Conservation (phyloP, 2,329 filamentous ascomycete species). For the Thielaviopsis populi region DNA sequence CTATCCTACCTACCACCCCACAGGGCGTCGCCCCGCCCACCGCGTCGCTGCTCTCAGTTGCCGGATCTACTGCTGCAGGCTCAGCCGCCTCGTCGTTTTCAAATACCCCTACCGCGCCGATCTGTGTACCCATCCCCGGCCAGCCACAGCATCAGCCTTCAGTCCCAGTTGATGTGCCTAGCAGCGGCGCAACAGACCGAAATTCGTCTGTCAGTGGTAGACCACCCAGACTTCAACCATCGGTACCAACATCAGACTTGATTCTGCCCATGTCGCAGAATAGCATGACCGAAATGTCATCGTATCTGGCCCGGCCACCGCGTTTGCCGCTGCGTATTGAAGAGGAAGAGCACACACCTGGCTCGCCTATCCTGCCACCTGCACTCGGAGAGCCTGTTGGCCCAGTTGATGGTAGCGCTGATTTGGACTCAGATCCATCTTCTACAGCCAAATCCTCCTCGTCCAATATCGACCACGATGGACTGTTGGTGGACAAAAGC, state of each 20-base stretch:
- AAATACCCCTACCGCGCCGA: conserved; percentile 22
- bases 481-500: conserved; percentile 58
- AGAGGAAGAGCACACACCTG: conserved; percentile 76
- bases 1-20: conserved; percentile 34
- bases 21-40: conserved; percentile 46
- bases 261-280: conserved; percentile 33
- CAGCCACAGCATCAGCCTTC: conserved; percentile 3
- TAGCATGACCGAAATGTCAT: conserved; percentile 47
- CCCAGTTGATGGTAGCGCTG: conserved; percentile 31
- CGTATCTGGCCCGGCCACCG: conserved; percentile 57
- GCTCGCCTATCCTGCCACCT: conserved; percentile 72
- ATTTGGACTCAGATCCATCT: conserved; percentile 33
- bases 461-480: conserved; percentile 56
- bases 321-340: conserved; percentile 86
- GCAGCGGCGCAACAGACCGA: conserved; percentile 8
- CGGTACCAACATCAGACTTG: conserved; percentile 11
- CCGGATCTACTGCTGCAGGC: conserved; percentile 34
- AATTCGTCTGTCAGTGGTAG: neutral
- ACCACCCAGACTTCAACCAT: conserved; percentile 12
- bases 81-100: neutral
- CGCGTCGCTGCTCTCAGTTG: conserved; percentile 45
- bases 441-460: conserved; percentile 42
- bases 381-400: conserved; percentile 28
- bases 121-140: conserved; percentile 19
- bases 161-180: conserved; percentile 14